These are phyloP conservation scores for Fraxinus sp. DNA, from an alignment of 305 asterid species.

Conservation along the genomic window DNA sequence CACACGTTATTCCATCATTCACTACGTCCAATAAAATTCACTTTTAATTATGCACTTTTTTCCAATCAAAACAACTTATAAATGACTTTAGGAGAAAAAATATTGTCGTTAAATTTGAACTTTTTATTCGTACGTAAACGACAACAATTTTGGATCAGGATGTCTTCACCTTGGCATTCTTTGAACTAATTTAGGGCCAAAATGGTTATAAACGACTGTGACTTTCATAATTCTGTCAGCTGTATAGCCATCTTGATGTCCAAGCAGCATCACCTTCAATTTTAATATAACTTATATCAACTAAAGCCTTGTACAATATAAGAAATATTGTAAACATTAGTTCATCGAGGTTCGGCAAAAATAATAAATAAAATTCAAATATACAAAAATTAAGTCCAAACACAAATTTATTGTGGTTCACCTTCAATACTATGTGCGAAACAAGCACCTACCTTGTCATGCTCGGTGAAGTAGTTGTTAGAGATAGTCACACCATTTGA, in stretches of 20 bases:
- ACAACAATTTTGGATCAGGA: no score
- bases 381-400: background rate
- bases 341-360: background rate
- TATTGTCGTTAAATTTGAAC: background rate
- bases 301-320: no score
- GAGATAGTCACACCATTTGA: conserved; percentile 51
- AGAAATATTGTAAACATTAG: background rate
- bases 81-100: background rate
- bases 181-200: conserved; percentile 65
- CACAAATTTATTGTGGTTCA: background rate
- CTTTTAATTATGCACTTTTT: no score
- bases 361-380: background rate
- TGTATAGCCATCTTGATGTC: conserved; percentile 49
- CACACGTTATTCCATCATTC: background rate
- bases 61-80: background rate
- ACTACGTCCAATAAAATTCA: background rate
- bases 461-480: conserved; percentile 58
- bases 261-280: conserved; percentile 63
- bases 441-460: conserved; percentile 47
- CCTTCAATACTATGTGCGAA: background rate
- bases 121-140: no score
- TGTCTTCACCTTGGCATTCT: conserved; percentile 59
- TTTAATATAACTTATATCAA: background rate
- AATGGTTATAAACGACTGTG: conserved; percentile 61
- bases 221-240: conserved; percentile 61